A percentile compares a stretch with the other conserved stretches of the same genome.
Conservation (phyloP, 2,329 filamentous ascomycete genomes). For the Mycocentrospora acerina region DNA sequence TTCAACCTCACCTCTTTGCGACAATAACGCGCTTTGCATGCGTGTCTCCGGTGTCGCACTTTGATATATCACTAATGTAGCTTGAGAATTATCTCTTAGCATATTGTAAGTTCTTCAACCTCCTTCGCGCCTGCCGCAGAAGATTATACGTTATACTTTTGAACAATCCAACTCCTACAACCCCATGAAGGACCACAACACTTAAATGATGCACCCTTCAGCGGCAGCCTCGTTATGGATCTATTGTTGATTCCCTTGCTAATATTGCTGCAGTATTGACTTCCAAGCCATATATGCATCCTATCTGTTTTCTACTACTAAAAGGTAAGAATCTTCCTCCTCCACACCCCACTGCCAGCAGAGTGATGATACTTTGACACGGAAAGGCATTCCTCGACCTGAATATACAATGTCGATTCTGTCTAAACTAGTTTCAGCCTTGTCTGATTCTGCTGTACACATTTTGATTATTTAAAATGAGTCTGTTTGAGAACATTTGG, state of each 20-base stretch:
- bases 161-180: constrained; percentile 63
- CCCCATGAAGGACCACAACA: constrained; percentile 55
- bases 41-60: constrained; percentile 8
- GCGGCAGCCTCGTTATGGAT: constrained; percentile 4
- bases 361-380: constrained; percentile 65
- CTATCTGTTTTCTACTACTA: constrained; percentile 2
- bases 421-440: constrained; percentile 68
- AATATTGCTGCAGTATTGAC: constrained; percentile 16
- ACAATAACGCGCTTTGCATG: constrained; percentile 16
- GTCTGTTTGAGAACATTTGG: constrained; percentile 14
- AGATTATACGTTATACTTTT: constrained; percentile 43
- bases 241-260: constrained; percentile 11
- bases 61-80: constrained; percentile 16
- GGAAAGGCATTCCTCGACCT: constrained; percentile 70
- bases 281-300: background rate
- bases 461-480: constrained; percentile 10
- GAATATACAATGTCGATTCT: constrained; percentile 66
- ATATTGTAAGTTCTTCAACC: constrained; percentile 17
- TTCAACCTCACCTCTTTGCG: constrained; percentile 9
- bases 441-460: constrained; percentile 56
- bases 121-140: constrained; percentile 31
- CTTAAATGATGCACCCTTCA: constrained; percentile 55
- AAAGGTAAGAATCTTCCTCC: constrained; percentile 45
- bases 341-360: constrained; percentile 28
- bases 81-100: constrained; percentile 4